Conservation (phyloP, 192 early-diverging fungal genomes). For the Paraglomus brasilianum region DNA sequence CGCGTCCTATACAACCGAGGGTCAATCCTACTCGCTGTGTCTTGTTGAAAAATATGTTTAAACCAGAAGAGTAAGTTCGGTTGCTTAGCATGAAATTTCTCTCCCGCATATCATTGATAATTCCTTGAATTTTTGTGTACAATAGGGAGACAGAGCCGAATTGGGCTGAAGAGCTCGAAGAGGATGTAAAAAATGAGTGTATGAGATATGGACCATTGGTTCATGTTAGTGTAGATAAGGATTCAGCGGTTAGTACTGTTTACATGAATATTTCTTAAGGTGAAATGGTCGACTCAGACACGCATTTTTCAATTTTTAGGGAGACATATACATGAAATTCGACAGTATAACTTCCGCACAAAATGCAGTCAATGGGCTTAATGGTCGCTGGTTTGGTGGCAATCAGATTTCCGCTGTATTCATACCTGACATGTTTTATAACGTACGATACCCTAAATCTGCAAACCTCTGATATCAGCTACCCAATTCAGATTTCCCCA, state of each 20-base stretch:
- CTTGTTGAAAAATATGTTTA: slow-evolving; percentile 85
- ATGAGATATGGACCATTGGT: slow-evolving; percentile 73
- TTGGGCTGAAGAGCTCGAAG: slow-evolving; percentile 83
- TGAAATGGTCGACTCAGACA: neutral
- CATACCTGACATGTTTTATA: slow-evolving; percentile 63
- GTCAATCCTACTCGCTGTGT: slow-evolving; percentile 63
- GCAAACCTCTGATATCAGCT: slow-evolving; percentile 48
- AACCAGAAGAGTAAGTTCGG: slow-evolving; percentile 70
- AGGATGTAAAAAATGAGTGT: slow-evolving; percentile 85
- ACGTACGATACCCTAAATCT: slow-evolving; percentile 63
- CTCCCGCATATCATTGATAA: neutral
- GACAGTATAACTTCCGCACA: slow-evolving; percentile 62
- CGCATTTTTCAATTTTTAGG: slow-evolving; percentile 43
- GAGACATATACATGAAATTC: slow-evolving; percentile 85
- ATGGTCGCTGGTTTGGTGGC: slow-evolving; percentile 89
- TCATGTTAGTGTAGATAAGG: slow-evolving; percentile 70
- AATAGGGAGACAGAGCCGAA: slow-evolving; percentile 73
- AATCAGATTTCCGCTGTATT: slow-evolving; percentile 68
- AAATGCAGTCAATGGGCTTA: slow-evolving; percentile 67
- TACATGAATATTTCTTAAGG: slow-evolving; percentile 19
- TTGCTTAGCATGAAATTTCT: slow-evolving; percentile 9
- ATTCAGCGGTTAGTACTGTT: slow-evolving; percentile 50
- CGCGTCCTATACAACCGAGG: slow-evolving; percentile 47
- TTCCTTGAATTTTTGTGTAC: slow-evolving; percentile 31
- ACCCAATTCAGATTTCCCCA: too few species aligned